Evolutionary conservation across 139 green algal genomes (phyloP).

Genomic region (Asterochloris erici): DNA sequence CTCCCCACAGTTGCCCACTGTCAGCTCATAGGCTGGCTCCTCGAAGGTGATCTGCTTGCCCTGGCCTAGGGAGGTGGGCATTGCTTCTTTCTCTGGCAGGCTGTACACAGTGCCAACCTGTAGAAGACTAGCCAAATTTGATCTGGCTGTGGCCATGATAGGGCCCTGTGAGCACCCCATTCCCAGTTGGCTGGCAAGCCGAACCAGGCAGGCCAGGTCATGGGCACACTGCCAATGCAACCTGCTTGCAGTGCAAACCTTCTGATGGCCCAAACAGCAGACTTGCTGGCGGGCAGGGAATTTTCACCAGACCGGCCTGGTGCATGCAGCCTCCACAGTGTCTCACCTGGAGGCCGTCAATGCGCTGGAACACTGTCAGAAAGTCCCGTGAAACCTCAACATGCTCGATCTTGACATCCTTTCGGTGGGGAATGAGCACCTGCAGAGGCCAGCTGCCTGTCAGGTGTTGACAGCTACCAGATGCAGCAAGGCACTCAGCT

Average conservation of each 20-base stretch:
- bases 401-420: slow-evolving; percentile 77
- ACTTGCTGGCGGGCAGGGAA: too few relatives aligned
- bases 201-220: too few relatives aligned
- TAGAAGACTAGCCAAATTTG: background rate
- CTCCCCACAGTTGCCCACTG: background rate
- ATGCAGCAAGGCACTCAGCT: too few relatives aligned
- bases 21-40: slow-evolving; percentile 68
- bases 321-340: too few relatives aligned
- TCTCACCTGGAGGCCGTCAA: slow-evolving; percentile 26
- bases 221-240: too few relatives aligned
- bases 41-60: slow-evolving; percentile 60
- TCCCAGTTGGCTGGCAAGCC: too few relatives aligned
- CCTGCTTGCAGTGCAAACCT: too few relatives aligned
- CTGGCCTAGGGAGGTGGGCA: slow-evolving; percentile 33
- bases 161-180: too few relatives aligned
- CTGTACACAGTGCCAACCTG: slow-evolving; percentile 36
- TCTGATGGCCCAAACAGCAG: too few relatives aligned
- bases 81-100: slow-evolving; percentile 33
- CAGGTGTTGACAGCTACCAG: too few relatives aligned
- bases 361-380: slow-evolving; percentile 51
- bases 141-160: too few relatives aligned
- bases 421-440: slow-evolving; percentile 71
- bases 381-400: slow-evolving; percentile 38
- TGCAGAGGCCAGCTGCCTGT: background rate
- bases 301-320: too few relatives aligned